These are phyloP conservation scores for Allium fistulosum DNA, from an alignment of 106 monocot genomes.

Conservation along the genomic window DNA sequence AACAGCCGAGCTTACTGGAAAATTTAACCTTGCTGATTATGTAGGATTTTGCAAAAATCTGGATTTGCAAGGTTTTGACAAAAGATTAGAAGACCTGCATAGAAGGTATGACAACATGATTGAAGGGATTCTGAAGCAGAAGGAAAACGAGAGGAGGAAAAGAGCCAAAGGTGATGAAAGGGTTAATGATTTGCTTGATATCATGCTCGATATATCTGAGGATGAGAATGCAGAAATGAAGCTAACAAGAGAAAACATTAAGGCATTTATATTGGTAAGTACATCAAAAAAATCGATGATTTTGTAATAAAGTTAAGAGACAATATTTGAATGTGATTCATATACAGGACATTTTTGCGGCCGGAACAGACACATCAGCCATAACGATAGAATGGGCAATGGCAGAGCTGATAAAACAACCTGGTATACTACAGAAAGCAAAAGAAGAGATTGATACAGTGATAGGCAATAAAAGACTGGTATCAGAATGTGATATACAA, in stretches of 20 bases:
- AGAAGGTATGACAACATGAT: constrained; percentile 29
- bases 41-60: constrained; percentile 18
- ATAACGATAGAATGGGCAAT: constrained; percentile 34
- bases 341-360: constrained; percentile 34
- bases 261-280: constrained; percentile 32
- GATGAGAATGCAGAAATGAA: constrained; percentile 33
- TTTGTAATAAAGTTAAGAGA: not conserved
- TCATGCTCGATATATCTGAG: constrained; percentile 35
- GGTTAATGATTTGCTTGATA: constrained; percentile 32
- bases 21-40: constrained; percentile 39
- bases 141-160: constrained; percentile 18
- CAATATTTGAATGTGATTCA: not conserved
- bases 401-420: constrained; percentile 30
- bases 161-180: not conserved
- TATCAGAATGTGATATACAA: constrained; percentile 20
- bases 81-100: constrained; percentile 28
- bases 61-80: constrained; percentile 41
- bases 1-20: constrained; percentile 32
- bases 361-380: constrained; percentile 23
- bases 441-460: constrained; percentile 13
- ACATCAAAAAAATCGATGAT: not conserved
- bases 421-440: constrained; percentile 11
- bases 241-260: constrained; percentile 51
- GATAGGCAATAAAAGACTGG: constrained; percentile 14
- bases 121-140: constrained; percentile 25